Conservation (phyloP, 192 early-diverging fungal species). For the Pecoramyces ruminantium region DNA sequence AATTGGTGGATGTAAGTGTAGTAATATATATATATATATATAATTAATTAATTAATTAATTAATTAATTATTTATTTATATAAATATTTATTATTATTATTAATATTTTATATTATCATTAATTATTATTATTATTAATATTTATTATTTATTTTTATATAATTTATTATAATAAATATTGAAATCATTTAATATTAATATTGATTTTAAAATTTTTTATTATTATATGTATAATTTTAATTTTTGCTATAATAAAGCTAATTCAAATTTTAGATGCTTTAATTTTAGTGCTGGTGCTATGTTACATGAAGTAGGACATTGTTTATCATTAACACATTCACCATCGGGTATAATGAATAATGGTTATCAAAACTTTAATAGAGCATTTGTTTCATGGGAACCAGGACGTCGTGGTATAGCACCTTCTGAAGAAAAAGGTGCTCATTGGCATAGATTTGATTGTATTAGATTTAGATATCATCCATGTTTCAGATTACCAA, state of each 20-base stretch:
- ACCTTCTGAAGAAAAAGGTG: conserved; percentile 31
- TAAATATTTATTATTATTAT: too few species aligned
- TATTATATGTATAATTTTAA: too few species aligned
- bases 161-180: too few species aligned
- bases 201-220: too few species aligned
- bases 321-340: conserved; percentile 37
- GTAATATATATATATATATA: not conserved
- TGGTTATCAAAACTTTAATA: conserved; percentile 47
- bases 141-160: not conserved
- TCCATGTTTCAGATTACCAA: conserved; percentile 34
- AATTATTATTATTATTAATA: not conserved
- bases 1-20: not conserved
- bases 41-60: too few species aligned
- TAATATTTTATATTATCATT: too few species aligned
- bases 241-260: too few species aligned
- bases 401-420: conserved; percentile 21
- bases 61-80: too few species aligned
- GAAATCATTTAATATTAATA: too few species aligned
- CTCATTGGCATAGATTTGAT: conserved; percentile 49
- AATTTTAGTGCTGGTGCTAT: conserved; percentile 58
- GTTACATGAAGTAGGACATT: conserved; percentile 54
- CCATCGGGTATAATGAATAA: conserved; percentile 38
- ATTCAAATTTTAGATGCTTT: conserved; percentile 4
- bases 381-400: conserved; percentile 42
- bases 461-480: conserved; percentile 37